Evolutionary conservation across 306 rosid genomes (phyloP).

Genomic region (Corylus americana): DNA sequence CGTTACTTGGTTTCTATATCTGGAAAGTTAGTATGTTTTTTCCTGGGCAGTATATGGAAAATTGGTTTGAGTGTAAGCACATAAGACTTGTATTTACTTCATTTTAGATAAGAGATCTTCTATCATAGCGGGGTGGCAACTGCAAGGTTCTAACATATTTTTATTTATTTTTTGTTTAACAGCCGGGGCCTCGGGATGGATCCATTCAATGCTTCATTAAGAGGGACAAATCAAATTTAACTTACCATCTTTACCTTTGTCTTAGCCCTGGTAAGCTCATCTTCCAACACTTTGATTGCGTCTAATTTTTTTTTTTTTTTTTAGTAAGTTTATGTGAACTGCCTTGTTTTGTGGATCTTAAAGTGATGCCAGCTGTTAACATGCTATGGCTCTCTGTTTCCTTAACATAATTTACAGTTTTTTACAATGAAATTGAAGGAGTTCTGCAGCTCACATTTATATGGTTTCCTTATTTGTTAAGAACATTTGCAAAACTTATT

Average conservation of each 20-base stretch:
- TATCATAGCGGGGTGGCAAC: not conserved
- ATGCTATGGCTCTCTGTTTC: not conserved
- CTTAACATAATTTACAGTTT: not conserved
- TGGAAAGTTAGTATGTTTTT: not conserved
- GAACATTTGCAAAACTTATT: not conserved
- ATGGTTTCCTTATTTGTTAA: not conserved
- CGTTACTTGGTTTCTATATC: not conserved
- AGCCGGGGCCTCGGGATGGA: conserved; percentile 89
- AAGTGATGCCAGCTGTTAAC: not conserved
- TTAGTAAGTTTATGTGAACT: not conserved
- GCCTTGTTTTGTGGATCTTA: conserved; percentile 1
- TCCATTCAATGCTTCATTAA: conserved; percentile 86
- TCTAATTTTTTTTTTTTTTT: not conserved
- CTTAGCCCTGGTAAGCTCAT: conserved; percentile 78
- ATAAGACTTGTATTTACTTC: not conserved
- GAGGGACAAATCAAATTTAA: conserved; percentile 87
- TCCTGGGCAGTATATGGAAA: not conserved
- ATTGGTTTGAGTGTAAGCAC: not conserved
- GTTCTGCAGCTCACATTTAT: not conserved
- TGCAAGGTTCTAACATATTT: not conserved
- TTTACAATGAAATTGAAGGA: not conserved
- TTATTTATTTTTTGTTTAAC: conserved; percentile 25
- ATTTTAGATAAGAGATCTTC: not conserved
- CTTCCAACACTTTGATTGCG: conserved; percentile 15
- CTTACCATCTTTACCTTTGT: conserved; percentile 85